Evolutionary conservation across 768 basidiomycete species (phyloP), one percentile per base, ranked within the genome.

Genomic region (Boletus huronensis): DNA sequence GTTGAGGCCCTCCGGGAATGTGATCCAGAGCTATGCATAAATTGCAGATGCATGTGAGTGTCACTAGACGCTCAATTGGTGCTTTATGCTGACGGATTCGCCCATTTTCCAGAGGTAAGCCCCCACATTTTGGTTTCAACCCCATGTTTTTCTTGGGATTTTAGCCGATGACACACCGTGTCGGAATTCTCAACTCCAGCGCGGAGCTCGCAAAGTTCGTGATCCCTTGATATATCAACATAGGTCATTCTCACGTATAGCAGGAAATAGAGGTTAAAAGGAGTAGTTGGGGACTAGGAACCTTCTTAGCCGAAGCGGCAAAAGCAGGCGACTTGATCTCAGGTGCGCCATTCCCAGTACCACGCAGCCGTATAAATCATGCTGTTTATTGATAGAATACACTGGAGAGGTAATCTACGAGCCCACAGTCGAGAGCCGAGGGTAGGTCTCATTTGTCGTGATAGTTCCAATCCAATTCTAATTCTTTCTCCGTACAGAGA

Each of bases 11-110:
- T 71, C 9, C 74, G 82, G 34, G 88, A 90, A 64, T 90, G 88
- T 54, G 85, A 88, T 65, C 85, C 86, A 3, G 82, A 82, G 34
- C 53, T 87, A 9, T 90, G 88, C 56, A 6, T 60, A 11, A 71
- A 71, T 13, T 86, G 86, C 62, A 70, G 74, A 56, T 73, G 77
- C 50, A 76, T 65, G 82, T 84, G 41, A 59, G 76, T 70, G 19
- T 47, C 35, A 26, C 28, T 38, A 36, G 17, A 34, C 23, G 8
- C 16, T 17, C 6, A 10, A 5, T 38, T 31, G 14, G 19, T n/a
- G 10, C 26, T 11, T 45, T 23, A 35, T 41, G 10, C 21, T 53
- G 13, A 64, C 6, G 14, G 5, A 17, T 48, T 28, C 6, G 2
- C 49, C 32, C n/a, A 16, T 46, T 50, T 41, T 41, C 19, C 40